A percentile compares a stretch with the other conserved stretches of the same genome.
These are phyloP conservation scores for Fusarium penzigii DNA, from an alignment of 2,329 filamentous ascomycete genomes.

Conservation along the genomic window DNA sequence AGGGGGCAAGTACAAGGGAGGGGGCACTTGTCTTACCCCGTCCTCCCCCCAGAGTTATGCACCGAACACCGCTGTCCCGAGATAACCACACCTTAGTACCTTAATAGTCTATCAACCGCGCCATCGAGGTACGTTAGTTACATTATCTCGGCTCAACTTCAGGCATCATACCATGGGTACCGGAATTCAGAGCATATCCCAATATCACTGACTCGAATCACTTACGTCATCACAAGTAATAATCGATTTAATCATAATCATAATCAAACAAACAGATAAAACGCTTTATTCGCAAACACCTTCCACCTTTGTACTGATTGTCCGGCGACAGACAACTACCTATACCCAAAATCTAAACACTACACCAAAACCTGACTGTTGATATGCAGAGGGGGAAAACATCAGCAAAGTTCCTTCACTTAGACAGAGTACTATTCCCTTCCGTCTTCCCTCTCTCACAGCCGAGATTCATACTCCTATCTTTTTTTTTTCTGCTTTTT, in stretches of 20 bases:
- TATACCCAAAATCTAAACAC: conserved; percentile 41
- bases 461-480: conserved; percentile 3
- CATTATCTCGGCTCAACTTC: too few relatives aligned
- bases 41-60: background rate
- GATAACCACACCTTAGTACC: too few relatives aligned
- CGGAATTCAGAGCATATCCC: too few relatives aligned
- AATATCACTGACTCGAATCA: too few relatives aligned
- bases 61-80: too few relatives aligned
- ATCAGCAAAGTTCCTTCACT: background rate
- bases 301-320: conserved; percentile 20
- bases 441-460: conserved; percentile 13
- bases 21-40: background rate
- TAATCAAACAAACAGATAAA: conserved; percentile 9
- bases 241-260: background rate
- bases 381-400: conserved; percentile 18
- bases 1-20: background rate
- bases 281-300: conserved; percentile 15
- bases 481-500: conserved; percentile 15
- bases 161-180: too few relatives aligned
- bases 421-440: conserved; percentile 11
- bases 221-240: too few relatives aligned
- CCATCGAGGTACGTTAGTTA: too few relatives aligned
- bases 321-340: conserved; percentile 45
- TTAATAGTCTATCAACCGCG: too few relatives aligned
- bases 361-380: conserved; percentile 21